Evolutionary conservation across 2,329 filamentous ascomycete genomes (phyloP).

Genomic region (Thielaviopsis euricoi): DNA sequence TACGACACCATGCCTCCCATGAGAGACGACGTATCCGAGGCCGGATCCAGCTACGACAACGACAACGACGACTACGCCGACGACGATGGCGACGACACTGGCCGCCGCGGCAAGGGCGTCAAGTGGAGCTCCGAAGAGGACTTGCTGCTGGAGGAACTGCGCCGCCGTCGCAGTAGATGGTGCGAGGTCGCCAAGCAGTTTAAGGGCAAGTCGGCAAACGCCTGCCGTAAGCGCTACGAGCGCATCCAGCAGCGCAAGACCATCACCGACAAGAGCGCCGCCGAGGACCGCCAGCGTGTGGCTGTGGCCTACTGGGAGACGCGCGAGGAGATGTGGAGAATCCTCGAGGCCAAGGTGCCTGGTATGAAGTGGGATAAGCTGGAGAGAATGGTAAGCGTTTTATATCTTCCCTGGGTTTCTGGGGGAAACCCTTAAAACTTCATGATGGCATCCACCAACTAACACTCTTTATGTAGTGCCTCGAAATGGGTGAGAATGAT

Average conservation of each 20-base stretch:
- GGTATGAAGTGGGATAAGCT: slow-evolving; percentile 73
- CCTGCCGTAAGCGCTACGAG: slow-evolving; percentile 80
- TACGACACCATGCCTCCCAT: slow-evolving; percentile 4
- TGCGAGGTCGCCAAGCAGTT: slow-evolving; percentile 33
- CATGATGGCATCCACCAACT: not conserved
- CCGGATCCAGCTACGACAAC: slow-evolving; percentile 1
- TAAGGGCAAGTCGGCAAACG: slow-evolving; percentile 61
- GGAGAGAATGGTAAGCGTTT: slow-evolving; percentile 43
- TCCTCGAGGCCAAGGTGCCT: slow-evolving; percentile 46
- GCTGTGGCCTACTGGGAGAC: slow-evolving; percentile 65
- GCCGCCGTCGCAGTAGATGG: slow-evolving; percentile 10
- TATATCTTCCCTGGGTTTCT: too few relatives aligned
- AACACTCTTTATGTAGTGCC: slow-evolving; percentile 3
- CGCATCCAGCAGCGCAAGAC: slow-evolving; percentile 61
- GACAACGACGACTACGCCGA: slow-evolving; percentile 3
- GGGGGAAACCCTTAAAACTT: too few relatives aligned
- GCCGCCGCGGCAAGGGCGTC: slow-evolving; percentile 33
- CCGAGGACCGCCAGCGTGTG: slow-evolving; percentile 49
- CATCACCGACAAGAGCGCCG: slow-evolving; percentile 15
- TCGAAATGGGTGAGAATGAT: slow-evolving; percentile 11
- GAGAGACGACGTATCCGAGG: slow-evolving; percentile 5
- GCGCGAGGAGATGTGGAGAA: slow-evolving; percentile 67
- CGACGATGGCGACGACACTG: slow-evolving; percentile 2
- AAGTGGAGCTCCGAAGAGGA: slow-evolving; percentile 73
- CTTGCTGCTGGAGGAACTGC: slow-evolving; percentile 2